These are phyloP conservation scores for Backusella psychrophila DNA, from an alignment of 192 early-diverging fungal genomes.

Conservation along the genomic window DNA sequence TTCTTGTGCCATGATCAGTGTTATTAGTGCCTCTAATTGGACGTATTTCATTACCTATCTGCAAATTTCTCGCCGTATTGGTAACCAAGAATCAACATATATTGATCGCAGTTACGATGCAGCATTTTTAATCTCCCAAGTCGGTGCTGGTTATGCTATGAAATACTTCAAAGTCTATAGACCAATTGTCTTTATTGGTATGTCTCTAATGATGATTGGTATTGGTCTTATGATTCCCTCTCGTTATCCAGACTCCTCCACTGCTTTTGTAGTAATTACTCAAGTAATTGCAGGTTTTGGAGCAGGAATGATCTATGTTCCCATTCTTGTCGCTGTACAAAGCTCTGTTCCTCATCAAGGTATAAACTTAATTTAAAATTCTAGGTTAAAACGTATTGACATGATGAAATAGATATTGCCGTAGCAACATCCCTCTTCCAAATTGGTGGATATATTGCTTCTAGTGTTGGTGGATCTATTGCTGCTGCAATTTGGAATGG, in stretches of 20 bases:
- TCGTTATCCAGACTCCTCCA: constrained; percentile 1
- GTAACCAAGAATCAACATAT: constrained; percentile 4
- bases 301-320: constrained; percentile 16
- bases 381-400: neutral
- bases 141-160: constrained; percentile 10
- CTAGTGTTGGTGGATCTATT: constrained; percentile 9
- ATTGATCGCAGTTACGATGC: constrained; percentile 6
- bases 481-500: constrained; percentile 21
- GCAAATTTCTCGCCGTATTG: constrained; percentile 10
- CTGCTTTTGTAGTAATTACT: constrained; percentile 10
- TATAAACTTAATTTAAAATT: neutral
- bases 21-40: constrained; percentile 13
- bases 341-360: constrained; percentile 15
- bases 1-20: constrained; percentile 9
- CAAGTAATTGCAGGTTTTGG: constrained; percentile 23
- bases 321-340: constrained; percentile 13
- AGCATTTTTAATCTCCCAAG: constrained; percentile 13
- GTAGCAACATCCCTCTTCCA: constrained; percentile 16
- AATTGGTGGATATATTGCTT: constrained; percentile 10
- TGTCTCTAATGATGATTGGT: constrained; percentile 11
- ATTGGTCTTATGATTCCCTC: constrained; percentile 25
- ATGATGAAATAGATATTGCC: constrained; percentile 11
- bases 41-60: constrained; percentile 18
- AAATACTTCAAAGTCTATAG: constrained; percentile 12
- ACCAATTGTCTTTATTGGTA: constrained; percentile 15